A percentile compares a stretch with the other conserved stretches of the same genome.
phyloP scores from a whole-genome alignment of 2,329 filamentous ascomycete species.

The Monosporascus cannonballus region DNA sequence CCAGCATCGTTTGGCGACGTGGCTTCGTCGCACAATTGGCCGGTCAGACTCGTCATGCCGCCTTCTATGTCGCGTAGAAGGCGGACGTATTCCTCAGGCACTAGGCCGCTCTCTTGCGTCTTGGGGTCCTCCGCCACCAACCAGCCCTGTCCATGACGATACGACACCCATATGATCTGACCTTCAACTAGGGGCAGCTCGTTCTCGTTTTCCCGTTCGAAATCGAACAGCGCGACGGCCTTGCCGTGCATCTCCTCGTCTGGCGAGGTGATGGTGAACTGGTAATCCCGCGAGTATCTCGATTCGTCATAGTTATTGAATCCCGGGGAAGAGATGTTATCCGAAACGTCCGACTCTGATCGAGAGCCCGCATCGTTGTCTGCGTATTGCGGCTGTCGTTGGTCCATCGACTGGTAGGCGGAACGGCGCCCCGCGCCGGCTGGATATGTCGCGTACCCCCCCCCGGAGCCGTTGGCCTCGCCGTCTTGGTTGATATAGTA shows the following conservation, averaged over 20 bases:
- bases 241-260: constrained; percentile 98
- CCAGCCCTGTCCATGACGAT: constrained; percentile 95
- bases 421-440: constrained; percentile 57
- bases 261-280: constrained; percentile 89
- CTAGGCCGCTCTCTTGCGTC: constrained; percentile 87
- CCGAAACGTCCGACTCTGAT: constrained; percentile 53
- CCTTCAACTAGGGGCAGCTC: constrained; percentile 89
- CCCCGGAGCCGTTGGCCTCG: constrained; percentile 69
- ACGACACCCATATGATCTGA: constrained; percentile 94
- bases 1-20: constrained; percentile 49
- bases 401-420: constrained; percentile 38
- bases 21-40: constrained; percentile 48
- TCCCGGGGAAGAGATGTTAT: constrained; percentile 52
- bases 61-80: constrained; percentile 90
- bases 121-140: constrained; percentile 93
- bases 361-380: constrained; percentile 44
- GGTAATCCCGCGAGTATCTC: constrained; percentile 84
- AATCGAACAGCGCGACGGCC: constrained; percentile 91
- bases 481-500: constrained; percentile 67
- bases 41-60: constrained; percentile 69
- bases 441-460: constrained; percentile 76
- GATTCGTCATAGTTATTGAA: constrained; percentile 61
- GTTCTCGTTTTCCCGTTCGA: constrained; percentile 92
- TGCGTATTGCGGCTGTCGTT: constrained; percentile 38
- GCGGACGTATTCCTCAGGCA: constrained; percentile 94